phyloP scores from a whole-genome alignment of 441 rosid genomes.

The Arabidopsis lyrata region DNA sequence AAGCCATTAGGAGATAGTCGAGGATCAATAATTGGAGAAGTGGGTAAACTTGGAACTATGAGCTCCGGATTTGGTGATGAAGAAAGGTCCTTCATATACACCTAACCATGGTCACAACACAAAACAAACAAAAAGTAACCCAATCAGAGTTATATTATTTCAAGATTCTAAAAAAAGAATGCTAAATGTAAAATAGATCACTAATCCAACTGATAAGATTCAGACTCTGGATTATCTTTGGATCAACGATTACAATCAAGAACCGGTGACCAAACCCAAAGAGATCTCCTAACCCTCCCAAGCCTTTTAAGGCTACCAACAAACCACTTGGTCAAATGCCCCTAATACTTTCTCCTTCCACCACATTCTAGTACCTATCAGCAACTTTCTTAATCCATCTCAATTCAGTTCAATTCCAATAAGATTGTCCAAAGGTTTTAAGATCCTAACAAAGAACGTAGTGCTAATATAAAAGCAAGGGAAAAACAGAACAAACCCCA shows the following conservation, averaged over 20 bases:
- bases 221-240: neutral
- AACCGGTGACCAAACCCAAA: neutral
- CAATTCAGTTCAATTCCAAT: neutral
- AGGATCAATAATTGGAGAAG: slow-evolving; percentile 81
- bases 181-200: neutral
- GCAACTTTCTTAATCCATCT: slow-evolving; percentile 5
- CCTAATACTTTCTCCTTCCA: neutral
- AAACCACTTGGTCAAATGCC: slow-evolving; percentile 9
- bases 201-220: slow-evolving; percentile 6
- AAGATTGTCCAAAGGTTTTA: neutral
- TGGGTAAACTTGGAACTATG: slow-evolving; percentile 64
- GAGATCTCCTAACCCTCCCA: slow-evolving; percentile 14
- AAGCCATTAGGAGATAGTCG: slow-evolving; percentile 90
- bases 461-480: slow-evolving; percentile 8
- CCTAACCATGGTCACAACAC: slow-evolving; percentile 51
- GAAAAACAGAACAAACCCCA: slow-evolving; percentile 68
- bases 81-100: slow-evolving; percentile 79
- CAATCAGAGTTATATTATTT: slow-evolving; percentile 28
- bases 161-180: slow-evolving; percentile 1
- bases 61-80: slow-evolving; percentile 71
- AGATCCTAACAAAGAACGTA: neutral
- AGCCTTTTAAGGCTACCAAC: neutral
- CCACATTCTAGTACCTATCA: slow-evolving; percentile 12
- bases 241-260: neutral
- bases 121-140: slow-evolving; percentile 3